Evolutionary conservation across 331 rosid genomes (phyloP).

Genomic region (Acacia pycnantha): DNA sequence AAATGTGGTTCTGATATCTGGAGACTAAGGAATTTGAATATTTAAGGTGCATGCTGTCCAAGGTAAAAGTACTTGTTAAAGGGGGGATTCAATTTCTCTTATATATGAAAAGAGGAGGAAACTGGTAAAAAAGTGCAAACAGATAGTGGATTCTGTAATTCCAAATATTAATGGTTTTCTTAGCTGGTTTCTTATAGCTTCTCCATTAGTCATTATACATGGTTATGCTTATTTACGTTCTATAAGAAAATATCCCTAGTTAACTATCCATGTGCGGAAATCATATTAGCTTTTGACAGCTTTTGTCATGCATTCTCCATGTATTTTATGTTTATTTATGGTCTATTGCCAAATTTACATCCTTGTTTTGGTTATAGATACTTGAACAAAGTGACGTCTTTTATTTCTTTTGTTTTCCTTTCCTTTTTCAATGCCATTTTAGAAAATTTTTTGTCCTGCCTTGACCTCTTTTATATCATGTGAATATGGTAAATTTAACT

Average conservation of each 20-base stretch:
- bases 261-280: background rate
- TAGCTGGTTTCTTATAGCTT: background rate
- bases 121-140: background rate
- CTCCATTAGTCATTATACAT: background rate
- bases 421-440: slow-evolving; percentile 18
- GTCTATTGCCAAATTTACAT: background rate
- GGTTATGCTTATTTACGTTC: background rate
- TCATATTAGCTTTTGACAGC: background rate
- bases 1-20: background rate
- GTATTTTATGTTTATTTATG: slow-evolving; percentile 2
- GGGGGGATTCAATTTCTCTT: background rate
- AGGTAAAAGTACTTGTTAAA: background rate
- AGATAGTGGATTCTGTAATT: background rate
- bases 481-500: slow-evolving; percentile 2
- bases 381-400: background rate
- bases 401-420: slow-evolving; percentile 9
- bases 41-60: background rate
- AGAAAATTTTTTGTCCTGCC: background rate
- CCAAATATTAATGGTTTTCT: background rate
- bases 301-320: background rate
- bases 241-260: background rate
- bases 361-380: slow-evolving; percentile 4
- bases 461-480: background rate
- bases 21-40: background rate
- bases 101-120: background rate